Conservation (phyloP, 2,329 filamentous ascomycete genomes). For the Colletotrichum sp. region DNA sequence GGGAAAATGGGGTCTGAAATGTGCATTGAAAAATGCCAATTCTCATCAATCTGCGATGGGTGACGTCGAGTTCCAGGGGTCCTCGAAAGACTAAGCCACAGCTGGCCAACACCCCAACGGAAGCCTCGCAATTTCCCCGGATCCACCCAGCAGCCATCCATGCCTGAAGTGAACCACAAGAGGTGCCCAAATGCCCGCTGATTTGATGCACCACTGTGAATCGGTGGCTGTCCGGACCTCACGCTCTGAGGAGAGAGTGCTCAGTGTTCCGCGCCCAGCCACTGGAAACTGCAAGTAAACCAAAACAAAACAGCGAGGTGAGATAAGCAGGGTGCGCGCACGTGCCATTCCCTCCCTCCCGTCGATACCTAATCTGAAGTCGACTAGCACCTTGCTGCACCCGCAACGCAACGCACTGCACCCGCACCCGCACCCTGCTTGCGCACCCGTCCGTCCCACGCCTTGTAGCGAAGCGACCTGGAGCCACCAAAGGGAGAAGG, state of each 20-base stretch:
- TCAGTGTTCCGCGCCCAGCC: background rate
- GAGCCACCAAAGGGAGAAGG: background rate
- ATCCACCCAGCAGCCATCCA: conserved; percentile 1
- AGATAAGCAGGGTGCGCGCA: background rate
- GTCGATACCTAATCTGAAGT: background rate
- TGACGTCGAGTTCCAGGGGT: conserved; percentile 16
- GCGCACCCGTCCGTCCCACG: background rate
- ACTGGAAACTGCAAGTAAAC: background rate
- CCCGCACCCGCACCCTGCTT: conserved; percentile 5
- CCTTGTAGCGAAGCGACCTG: background rate
- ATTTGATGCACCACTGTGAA: background rate
- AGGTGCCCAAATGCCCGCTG: background rate
- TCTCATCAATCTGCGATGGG: background rate
- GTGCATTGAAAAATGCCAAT: background rate
- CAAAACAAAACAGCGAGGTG: background rate
- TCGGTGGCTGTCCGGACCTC: background rate
- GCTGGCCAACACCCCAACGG: background rate
- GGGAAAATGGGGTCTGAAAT: background rate
- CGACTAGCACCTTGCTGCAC: background rate
- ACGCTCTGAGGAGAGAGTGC: background rate
- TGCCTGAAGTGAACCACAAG: background rate
- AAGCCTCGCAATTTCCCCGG: conserved; percentile 15
- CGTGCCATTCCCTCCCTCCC: background rate
- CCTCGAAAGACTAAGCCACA: conserved; percentile 2
- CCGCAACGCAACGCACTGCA: background rate